Evolutionary conservation across 495 filamentous ascomycete genomes (phyloP).

Genomic region (Penicillium maclennaniae): DNA sequence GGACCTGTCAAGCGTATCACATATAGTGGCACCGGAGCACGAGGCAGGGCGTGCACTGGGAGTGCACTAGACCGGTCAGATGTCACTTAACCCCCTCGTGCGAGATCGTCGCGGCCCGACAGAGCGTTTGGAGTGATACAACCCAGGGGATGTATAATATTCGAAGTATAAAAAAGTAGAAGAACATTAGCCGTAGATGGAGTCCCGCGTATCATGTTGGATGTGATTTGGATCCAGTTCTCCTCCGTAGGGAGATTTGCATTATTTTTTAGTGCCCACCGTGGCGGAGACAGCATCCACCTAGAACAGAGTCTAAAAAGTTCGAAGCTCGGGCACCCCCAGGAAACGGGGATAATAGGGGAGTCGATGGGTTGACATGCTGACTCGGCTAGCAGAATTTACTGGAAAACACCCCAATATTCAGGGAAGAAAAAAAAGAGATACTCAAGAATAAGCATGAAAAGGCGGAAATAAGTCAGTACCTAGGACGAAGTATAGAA

Average conservation of each 20-base stretch:
- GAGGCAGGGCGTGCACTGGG: conserved; percentile 21
- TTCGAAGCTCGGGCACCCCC: neutral
- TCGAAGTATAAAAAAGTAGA: neutral
- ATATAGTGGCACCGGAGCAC: conserved; percentile 13
- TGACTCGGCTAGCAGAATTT: conserved; percentile 2
- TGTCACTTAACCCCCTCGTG: conserved; percentile 20
- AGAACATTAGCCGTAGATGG: neutral
- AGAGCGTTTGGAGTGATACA: neutral
- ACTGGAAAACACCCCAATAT: neutral
- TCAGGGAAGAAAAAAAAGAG: too few species aligned
- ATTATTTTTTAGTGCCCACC: conserved; percentile 1
- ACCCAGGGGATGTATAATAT: too few species aligned
- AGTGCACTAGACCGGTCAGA: conserved; percentile 1
- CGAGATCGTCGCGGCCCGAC: neutral
- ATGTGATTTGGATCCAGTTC: neutral
- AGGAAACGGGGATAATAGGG: conserved; percentile 8
- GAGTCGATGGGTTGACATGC: conserved; percentile 11
- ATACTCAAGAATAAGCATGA: too few species aligned
- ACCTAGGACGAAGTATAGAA: neutral
- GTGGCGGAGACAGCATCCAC: conserved; percentile 8
- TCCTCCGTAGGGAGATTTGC: neutral
- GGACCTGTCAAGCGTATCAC: neutral
- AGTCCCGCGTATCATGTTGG: neutral
- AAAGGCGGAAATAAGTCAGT: neutral
- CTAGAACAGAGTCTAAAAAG: conserved; percentile 7